phyloP scores from a whole-genome alignment of 805 yeast species.

The Metschnikowia chrysomelidarum region DNA sequence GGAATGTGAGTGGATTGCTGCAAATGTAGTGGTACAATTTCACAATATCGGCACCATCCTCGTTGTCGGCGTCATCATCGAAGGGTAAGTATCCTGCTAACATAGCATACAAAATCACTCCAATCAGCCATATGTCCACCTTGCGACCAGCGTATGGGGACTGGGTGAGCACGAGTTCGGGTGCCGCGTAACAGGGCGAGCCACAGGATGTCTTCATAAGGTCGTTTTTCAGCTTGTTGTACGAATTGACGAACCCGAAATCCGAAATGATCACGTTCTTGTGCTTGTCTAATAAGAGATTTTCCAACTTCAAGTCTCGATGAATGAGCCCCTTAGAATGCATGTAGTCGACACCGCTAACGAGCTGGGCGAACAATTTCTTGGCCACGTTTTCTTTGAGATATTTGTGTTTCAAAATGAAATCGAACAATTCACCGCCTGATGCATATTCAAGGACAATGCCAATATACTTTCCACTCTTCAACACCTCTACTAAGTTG shows the following conservation, averaged over 20 bases:
- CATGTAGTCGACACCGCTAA: conserved; percentile 90
- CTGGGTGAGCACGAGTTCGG: conserved; percentile 87
- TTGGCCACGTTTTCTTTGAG: conserved; percentile 87
- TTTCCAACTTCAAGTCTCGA: conserved; percentile 74
- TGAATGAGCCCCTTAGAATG: conserved; percentile 79
- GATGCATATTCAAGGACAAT: conserved; percentile 95
- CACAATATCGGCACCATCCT: conserved; percentile 93
- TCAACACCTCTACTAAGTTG: conserved; percentile 85
- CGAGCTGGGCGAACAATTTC: conserved; percentile 84
- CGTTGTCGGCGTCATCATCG: conserved; percentile 96
- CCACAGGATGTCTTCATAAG: conserved; percentile 95
- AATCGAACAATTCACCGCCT: conserved; percentile 95
- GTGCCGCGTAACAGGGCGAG: conserved; percentile 98
- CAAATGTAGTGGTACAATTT: conserved; percentile 90
- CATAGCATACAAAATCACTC: conserved; percentile 95
- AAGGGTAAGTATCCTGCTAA: conserved; percentile 95
- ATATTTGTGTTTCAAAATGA: conserved; percentile 81
- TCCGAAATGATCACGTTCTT: conserved; percentile 85
- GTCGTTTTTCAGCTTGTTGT: conserved; percentile 55
- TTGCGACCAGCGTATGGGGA: conserved; percentile 87
- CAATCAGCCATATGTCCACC: conserved; percentile 97
- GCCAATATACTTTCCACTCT: conserved; percentile 92
- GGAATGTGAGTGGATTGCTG: conserved; percentile 87
- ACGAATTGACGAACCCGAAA: conserved; percentile 94
- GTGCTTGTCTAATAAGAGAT: conserved; percentile 76